A percentile compares a stretch with the other conserved stretches of the same genome.
These are phyloP conservation scores for Globisporangium barbulae DNA, from an alignment of 352 stramenopile genomes.

Conservation along the genomic window DNA sequence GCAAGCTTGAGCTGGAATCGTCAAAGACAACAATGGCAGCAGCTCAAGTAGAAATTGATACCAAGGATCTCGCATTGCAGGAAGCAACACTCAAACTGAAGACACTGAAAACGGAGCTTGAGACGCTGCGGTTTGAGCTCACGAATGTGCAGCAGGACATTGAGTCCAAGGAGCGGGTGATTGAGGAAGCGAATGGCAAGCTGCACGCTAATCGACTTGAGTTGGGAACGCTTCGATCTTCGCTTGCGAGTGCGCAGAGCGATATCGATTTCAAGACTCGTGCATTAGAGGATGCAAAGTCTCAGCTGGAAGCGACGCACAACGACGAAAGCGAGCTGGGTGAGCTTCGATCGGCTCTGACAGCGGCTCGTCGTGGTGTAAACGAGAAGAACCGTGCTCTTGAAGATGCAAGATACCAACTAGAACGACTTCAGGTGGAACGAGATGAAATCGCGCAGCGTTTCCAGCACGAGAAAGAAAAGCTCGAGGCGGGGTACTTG, in stretches of 20 bases:
- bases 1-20: slow-evolving; percentile 14
- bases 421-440: slow-evolving; percentile 15
- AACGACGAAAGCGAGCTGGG: slow-evolving; percentile 7
- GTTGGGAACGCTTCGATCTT: slow-evolving; percentile 7
- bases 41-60: slow-evolving; percentile 5
- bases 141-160: slow-evolving; percentile 7
- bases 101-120: slow-evolving; percentile 10
- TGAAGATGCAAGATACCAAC: neutral
- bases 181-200: slow-evolving; percentile 6
- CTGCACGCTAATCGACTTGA: slow-evolving; percentile 6
- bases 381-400: slow-evolving; percentile 9
- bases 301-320: slow-evolving; percentile 3
- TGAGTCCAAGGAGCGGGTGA: slow-evolving; percentile 1
- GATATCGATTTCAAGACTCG: slow-evolving; percentile 4
- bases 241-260: slow-evolving; percentile 5
- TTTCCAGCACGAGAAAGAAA: slow-evolving; percentile 15
- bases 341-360: slow-evolving; percentile 2
- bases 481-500: slow-evolving; percentile 26
- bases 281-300: slow-evolving; percentile 2
- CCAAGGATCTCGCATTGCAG: slow-evolving; percentile 5
- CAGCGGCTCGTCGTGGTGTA: neutral
- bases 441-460: slow-evolving; percentile 12
- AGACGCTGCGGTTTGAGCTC: slow-evolving; percentile 4
- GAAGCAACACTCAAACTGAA: slow-evolving; percentile 2
- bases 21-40: neutral